phyloP scores from a whole-genome alignment of 345 rosid genomes.

The Leavenworthia alabamica region DNA sequence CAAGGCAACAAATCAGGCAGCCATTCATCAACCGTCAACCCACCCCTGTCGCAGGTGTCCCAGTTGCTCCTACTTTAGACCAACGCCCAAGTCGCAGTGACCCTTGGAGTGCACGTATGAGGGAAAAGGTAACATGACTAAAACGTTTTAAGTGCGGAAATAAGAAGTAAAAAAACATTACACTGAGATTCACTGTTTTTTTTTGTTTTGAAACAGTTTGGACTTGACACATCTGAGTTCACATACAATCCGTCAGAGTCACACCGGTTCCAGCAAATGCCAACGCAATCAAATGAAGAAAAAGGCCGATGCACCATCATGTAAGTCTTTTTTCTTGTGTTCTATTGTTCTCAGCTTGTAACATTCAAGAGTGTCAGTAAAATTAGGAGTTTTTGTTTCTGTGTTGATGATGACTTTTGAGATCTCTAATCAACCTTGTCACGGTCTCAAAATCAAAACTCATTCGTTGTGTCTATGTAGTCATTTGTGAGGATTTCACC shows the following conservation, averaged over 20 bases:
- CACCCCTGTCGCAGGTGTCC: constrained; percentile 66
- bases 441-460: too few relatives aligned
- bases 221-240: constrained; percentile 91
- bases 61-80: constrained; percentile 72
- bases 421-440: too few relatives aligned
- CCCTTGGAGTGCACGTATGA: constrained; percentile 98
- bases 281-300: constrained; percentile 64
- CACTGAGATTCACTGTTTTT: constrained; percentile 7
- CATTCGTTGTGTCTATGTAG: constrained; percentile 24
- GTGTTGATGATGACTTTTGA: constrained; percentile 19
- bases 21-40: constrained; percentile 75
- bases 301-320: constrained; percentile 83
- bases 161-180: too few relatives aligned
- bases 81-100: constrained; percentile 90
- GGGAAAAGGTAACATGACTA: constrained; percentile 70
- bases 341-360: too few relatives aligned
- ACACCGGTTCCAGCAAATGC: constrained; percentile 59
- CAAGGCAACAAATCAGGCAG: constrained; percentile 78
- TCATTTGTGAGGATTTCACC: constrained; percentile 13
- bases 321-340: too few relatives aligned
- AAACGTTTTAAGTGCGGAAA: too few relatives aligned
- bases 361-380: constrained; percentile 17
- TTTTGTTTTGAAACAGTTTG: constrained; percentile 58
- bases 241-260: constrained; percentile 88
- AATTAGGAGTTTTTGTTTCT: constrained; percentile 6